Evolutionary conservation across 2,329 filamentous ascomycete species (phyloP).

Genomic region (Thelonectria rubi): DNA sequence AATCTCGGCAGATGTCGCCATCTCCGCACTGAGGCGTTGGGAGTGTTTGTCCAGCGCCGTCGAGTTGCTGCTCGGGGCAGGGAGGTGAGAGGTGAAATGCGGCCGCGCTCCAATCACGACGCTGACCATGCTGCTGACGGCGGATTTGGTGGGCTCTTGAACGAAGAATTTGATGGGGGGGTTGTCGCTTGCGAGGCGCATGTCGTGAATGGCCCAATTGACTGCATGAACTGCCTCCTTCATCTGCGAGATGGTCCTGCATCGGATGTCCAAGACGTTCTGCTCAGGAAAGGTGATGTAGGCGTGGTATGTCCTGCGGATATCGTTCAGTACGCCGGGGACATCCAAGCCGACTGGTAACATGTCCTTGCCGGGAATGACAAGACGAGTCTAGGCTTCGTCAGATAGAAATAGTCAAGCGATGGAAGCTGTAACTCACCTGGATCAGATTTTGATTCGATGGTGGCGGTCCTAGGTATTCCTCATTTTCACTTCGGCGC

Average conservation of each 20-base stretch:
- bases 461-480: slow-evolving; percentile 40
- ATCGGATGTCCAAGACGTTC: slow-evolving; percentile 41
- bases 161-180: slow-evolving; percentile 40
- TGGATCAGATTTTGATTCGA: slow-evolving; percentile 35
- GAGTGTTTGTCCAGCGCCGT: slow-evolving; percentile 32
- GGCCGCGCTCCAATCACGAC: slow-evolving; percentile 41
- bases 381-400: slow-evolving; percentile 32
- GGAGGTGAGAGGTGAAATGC: slow-evolving; percentile 16
- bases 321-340: slow-evolving; percentile 36
- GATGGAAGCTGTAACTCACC: slow-evolving; percentile 25
- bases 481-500: slow-evolving; percentile 28
- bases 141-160: slow-evolving; percentile 37
- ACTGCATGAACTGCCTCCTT: slow-evolving; percentile 42
- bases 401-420: background rate
- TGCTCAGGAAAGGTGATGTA: slow-evolving; percentile 44
- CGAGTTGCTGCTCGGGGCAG: slow-evolving; percentile 1
- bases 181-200: slow-evolving; percentile 42
- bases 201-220: slow-evolving; percentile 46
- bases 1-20: slow-evolving; percentile 36
- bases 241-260: slow-evolving; percentile 37
- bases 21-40: slow-evolving; percentile 29
- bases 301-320: slow-evolving; percentile 42
- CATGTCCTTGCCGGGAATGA: slow-evolving; percentile 44
- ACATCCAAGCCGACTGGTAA: slow-evolving; percentile 41
- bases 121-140: slow-evolving; percentile 29